phyloP scores from a whole-genome alignment of 192 early-diverging fungal genomes.

The Entomortierella lignicola region DNA sequence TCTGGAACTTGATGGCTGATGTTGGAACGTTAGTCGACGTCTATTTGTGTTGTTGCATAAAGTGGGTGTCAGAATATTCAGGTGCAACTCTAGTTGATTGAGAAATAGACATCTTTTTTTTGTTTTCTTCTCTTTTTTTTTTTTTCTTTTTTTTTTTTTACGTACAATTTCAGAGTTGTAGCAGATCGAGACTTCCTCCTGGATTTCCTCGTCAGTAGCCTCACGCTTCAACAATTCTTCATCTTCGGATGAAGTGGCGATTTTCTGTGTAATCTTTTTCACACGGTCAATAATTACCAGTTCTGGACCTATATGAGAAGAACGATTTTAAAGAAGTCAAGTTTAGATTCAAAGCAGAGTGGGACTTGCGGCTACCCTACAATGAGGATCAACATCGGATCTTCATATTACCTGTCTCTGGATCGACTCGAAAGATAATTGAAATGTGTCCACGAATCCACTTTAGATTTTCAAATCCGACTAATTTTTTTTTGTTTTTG shows the following conservation, averaged over 20 bases:
- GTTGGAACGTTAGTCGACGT: conserved; percentile 48
- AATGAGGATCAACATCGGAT: no score
- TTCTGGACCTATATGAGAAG: conserved; percentile 23
- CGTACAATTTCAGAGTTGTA: conserved; percentile 48
- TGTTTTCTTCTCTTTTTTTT: no score
- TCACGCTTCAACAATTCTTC: conserved; percentile 16
- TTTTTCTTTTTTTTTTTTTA: not conserved
- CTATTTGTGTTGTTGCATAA: conserved; percentile 1
- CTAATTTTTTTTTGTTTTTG: no score
- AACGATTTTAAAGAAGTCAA: not conserved
- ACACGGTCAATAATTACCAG: conserved; percentile 41
- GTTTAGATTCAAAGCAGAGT: not conserved
- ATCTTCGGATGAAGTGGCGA: conserved; percentile 35
- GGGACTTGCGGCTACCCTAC: no score
- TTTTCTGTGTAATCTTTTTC: conserved; percentile 49
- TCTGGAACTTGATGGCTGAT: conserved; percentile 47
- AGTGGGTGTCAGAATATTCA: not conserved
- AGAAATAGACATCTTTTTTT: no score
- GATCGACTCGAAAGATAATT: conserved; percentile 50
- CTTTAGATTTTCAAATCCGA: conserved; percentile 52
- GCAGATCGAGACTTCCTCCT: conserved; percentile 45
- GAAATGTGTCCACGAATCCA: conserved; percentile 53
- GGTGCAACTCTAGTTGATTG: no score
- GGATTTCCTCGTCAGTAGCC: conserved; percentile 39
- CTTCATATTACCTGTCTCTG: conserved; percentile 29